Conservation (phyloP, 31 red algal species). For the Endocladia muricata region DNA sequence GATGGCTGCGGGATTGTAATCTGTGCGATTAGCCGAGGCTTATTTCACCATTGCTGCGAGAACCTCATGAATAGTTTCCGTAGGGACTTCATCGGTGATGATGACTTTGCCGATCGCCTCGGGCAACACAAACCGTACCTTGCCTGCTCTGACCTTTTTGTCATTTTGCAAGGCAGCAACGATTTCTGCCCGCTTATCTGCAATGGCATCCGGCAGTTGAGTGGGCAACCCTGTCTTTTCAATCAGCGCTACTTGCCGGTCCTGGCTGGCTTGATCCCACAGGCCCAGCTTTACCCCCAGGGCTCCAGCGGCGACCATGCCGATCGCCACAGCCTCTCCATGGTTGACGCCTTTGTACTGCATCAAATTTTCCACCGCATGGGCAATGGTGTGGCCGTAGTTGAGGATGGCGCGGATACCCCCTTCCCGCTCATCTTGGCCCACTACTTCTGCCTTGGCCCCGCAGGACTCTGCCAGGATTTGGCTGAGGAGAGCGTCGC, state of each 20-base stretch:
- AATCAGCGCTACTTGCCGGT: slow-evolving; percentile 66
- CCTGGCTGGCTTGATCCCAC: slow-evolving; percentile 17
- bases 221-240: slow-evolving; percentile 58
- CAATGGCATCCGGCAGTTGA: slow-evolving; percentile 66
- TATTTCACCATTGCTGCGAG: no score
- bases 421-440: slow-evolving; percentile 79
- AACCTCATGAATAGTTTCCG: slow-evolving; percentile 80
- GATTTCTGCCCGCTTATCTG: slow-evolving; percentile 78
- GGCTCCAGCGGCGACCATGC: slow-evolving; percentile 92
- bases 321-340: slow-evolving; percentile 97
- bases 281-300: slow-evolving; percentile 71
- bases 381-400: slow-evolving; percentile 95
- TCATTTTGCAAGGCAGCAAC: slow-evolving; percentile 84
- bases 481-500: no score
- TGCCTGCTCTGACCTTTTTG: slow-evolving; percentile 89
- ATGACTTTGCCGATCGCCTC: slow-evolving; percentile 63
- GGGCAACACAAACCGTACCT: slow-evolving; percentile 74
- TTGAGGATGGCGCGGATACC: slow-evolving; percentile 89
- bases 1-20: no score
- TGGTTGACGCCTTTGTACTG: slow-evolving; percentile 81
- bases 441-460: slow-evolving; percentile 85
- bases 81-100: slow-evolving; percentile 66
- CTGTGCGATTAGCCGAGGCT: no score
- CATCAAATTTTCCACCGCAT: slow-evolving; percentile 88
- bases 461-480: slow-evolving; percentile 63